Conservation (phyloP, 1,284 basidiomycete genomes). For the Ganoderma meredithae region DNA sequence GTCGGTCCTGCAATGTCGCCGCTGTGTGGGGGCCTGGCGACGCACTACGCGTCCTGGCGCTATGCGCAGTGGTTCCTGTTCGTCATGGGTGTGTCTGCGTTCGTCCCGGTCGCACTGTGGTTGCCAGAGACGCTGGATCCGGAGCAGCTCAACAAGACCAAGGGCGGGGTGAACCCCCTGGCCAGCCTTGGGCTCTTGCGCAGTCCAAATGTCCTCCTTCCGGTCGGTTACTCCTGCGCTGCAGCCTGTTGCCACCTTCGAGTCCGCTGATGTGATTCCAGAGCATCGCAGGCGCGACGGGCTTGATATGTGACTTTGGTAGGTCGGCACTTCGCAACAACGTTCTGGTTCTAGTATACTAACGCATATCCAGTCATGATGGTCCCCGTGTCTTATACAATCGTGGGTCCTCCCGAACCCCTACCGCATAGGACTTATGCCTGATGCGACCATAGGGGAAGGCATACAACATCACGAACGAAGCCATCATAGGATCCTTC, state of each 20-base stretch:
- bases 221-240: conserved; percentile 49
- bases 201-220: conserved; percentile 63
- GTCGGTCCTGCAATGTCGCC: conserved; percentile 47
- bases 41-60: conserved; percentile 75
- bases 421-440: neutral
- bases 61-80: conserved; percentile 65
- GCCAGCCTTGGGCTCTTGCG: conserved; percentile 57
- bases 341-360: neutral
- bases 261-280: conserved; percentile 27
- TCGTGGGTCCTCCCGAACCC: conserved; percentile 38
- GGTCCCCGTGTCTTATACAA: conserved; percentile 50
- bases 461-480: conserved; percentile 65
- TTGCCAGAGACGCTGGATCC: conserved; percentile 67
- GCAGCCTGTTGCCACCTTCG: neutral
- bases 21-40: conserved; percentile 49
- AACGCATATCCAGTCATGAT: conserved; percentile 42
- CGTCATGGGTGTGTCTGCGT: conserved; percentile 52
- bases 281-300: conserved; percentile 49
- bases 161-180: conserved; percentile 64
- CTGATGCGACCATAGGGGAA: conserved; percentile 48
- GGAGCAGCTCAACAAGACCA: conserved; percentile 41
- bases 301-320: conserved; percentile 56
- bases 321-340: conserved; percentile 17
- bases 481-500: conserved; percentile 64
- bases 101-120: conserved; percentile 50